Percentiles rank a stretch among this genome's conserved stretches.
These are phyloP conservation scores for Dendrobium huoshanense DNA, from an alignment of 106 monocot genomes.

Conservation along the genomic window DNA sequence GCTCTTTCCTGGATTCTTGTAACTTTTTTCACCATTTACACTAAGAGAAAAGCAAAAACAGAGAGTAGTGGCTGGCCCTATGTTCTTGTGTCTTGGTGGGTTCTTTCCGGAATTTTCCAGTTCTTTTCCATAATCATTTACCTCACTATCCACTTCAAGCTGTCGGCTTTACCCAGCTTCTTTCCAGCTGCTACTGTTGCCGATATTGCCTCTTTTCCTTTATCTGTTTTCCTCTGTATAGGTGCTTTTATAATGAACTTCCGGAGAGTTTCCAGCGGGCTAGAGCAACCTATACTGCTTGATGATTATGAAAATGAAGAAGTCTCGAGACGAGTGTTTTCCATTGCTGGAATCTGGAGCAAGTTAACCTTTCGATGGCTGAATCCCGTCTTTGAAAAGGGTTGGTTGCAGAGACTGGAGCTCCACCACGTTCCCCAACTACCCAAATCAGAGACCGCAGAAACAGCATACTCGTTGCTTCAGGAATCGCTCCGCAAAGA, in stretches of 20 bases:
- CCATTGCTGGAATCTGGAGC: constrained; percentile 55
- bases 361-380: constrained; percentile 64
- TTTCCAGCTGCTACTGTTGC: constrained; percentile 10
- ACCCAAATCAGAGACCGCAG: constrained; percentile 50
- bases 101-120: constrained; percentile 24
- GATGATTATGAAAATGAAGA: not conserved
- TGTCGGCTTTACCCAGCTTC: constrained; percentile 5
- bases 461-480: constrained; percentile 25
- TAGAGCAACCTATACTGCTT: constrained; percentile 34
- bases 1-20: constrained; percentile 31
- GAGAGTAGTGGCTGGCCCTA: constrained; percentile 34
- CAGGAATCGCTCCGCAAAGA: constrained; percentile 33
- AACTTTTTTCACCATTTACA: constrained; percentile 23
- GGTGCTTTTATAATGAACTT: constrained; percentile 15
- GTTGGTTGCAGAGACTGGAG: constrained; percentile 44
- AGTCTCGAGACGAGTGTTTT: constrained; percentile 4
- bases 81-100: constrained; percentile 52
- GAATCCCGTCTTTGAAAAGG: constrained; percentile 65
- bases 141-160: constrained; percentile 9
- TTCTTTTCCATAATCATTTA: constrained; percentile 8
- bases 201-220: constrained; percentile 24
- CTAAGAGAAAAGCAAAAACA: constrained; percentile 14
- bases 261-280: constrained; percentile 8
- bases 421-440: constrained; percentile 52
- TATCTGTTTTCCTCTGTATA: constrained; percentile 19